Base-by-base conservation (phyloP, 169 alveolate genomes). In the Cryptosporidium baileyi region DNA sequence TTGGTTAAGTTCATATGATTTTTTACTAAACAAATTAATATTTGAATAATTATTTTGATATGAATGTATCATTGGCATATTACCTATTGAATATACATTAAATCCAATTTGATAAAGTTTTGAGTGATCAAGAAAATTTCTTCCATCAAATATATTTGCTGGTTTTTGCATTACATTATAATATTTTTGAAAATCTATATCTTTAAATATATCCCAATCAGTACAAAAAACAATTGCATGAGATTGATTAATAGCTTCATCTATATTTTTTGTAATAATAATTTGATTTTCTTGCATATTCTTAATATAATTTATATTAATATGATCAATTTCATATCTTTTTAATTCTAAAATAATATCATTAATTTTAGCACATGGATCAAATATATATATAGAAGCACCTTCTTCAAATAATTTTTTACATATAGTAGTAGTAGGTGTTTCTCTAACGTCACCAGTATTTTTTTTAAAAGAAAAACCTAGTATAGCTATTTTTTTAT, bases 391-490 rank as follows among this genome's bases (percentile, higher is more conserved):
- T 38, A 92, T 61, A 3, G 65, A 15, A 30, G 94, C 95, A 2
- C 95, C 96, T 67, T 93, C 94, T 30, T 80, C 54, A 79, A 91
- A 60, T 41, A 96, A 89, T 51, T 88, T 51, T 36, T 81, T 54
- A 9, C 91, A 88, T n/a, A 94, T 81, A 41, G 67, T 65, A 17
- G 91, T 80, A 1, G 96, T 91, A 1, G 96, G 92, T 8, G 96
- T 89, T 34, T 90, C 94, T 43, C 98, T 91, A 15, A 92, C 89
- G 85, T 96, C 99, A n/a, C 95, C 93, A 2, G 97, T 96, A 67
- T 96, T 92, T 67, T 93, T 95, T 82, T 96, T 96, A 89, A 92
- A 96, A n/a, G 98, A 91, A 36, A 94, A 90, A 30, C 98, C 98
- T 41, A 95, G 91, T 9, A 95, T 79, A 24, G 96, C 82, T 51